Evolutionary conservation across 2,329 filamentous ascomycete genomes (phyloP).

Genomic region (Ascochyta clinopodiicola): DNA sequence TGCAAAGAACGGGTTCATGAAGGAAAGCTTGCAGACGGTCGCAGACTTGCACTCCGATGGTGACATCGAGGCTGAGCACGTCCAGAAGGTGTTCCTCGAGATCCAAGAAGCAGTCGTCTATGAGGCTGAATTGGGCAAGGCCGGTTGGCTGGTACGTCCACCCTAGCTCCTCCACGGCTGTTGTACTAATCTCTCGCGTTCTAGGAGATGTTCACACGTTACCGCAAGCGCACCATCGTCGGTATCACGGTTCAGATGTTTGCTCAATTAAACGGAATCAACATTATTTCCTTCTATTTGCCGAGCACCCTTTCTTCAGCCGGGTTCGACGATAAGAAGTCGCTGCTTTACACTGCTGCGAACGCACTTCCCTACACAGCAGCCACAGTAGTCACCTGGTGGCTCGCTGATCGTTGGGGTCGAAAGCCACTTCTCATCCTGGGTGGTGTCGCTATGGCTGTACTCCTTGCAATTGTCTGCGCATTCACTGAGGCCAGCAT

Average conservation of each 20-base stretch:
- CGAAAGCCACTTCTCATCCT: slow-evolving; percentile 48
- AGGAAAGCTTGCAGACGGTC: slow-evolving; percentile 51
- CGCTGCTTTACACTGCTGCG: slow-evolving; percentile 51
- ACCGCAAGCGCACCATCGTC: slow-evolving; percentile 52
- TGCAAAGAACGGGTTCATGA: slow-evolving; percentile 50
- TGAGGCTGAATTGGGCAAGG: slow-evolving; percentile 45
- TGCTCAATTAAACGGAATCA: slow-evolving; percentile 52
- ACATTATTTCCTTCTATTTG: slow-evolving; percentile 54
- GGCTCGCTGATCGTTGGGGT: slow-evolving; percentile 51
- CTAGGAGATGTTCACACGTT: slow-evolving; percentile 53
- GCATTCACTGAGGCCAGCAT: slow-evolving; percentile 48
- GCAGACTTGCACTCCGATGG: slow-evolving; percentile 50
- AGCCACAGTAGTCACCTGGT: slow-evolving; percentile 51
- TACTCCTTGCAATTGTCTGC: slow-evolving; percentile 47
- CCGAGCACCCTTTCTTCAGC: slow-evolving; percentile 46
- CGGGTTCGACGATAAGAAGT: slow-evolving; percentile 48
- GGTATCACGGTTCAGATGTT: slow-evolving; percentile 53
- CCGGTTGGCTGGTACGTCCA: slow-evolving; percentile 39
- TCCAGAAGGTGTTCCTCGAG: slow-evolving; percentile 48
- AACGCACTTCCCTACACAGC: slow-evolving; percentile 51
- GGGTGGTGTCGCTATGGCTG: slow-evolving; percentile 43
- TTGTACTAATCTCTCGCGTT: neutral
- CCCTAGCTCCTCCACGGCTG: too few relatives aligned
- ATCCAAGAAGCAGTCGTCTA: slow-evolving; percentile 50
- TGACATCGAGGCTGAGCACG: slow-evolving; percentile 43